Percentiles rank a stretch among this genome's conserved stretches.
Evolutionary conservation across 768 basidiomycete species (phyloP).

Genomic region (Strobilomyces confusus): DNA sequence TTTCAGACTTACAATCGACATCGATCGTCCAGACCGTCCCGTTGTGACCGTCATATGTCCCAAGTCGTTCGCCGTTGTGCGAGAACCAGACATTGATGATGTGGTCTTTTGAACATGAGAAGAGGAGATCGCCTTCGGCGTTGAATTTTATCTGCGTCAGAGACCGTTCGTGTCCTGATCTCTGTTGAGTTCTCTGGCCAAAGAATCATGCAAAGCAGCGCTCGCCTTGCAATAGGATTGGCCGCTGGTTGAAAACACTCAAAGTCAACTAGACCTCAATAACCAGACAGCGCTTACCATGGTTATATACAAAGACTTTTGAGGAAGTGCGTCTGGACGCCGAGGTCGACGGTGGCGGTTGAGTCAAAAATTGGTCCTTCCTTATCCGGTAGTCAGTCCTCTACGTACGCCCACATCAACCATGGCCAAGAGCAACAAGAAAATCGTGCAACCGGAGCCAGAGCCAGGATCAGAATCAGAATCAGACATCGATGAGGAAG

Average conservation of each 20-base stretch:
- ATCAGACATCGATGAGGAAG: constrained; percentile 21
- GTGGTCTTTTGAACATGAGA: constrained; percentile 94
- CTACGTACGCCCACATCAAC: background rate
- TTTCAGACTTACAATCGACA: constrained; percentile 73
- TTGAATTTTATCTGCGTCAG: constrained; percentile 98
- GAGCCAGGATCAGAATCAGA: constrained; percentile 6
- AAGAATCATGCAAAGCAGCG: background rate
- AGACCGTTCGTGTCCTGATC: constrained; percentile 90
- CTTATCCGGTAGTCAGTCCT: constrained; percentile 16
- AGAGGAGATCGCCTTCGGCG: constrained; percentile 90
- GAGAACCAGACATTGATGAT: constrained; percentile 96
- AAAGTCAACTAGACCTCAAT: background rate
- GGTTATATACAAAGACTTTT: background rate
- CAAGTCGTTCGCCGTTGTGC: constrained; percentile 94
- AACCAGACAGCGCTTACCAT: constrained; percentile 13
- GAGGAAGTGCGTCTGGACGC: background rate
- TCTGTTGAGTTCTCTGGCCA: constrained; percentile 12
- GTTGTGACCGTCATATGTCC: constrained; percentile 95
- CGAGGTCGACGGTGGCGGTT: background rate
- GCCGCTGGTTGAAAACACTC: constrained; percentile 43
- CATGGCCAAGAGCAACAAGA: constrained; percentile 15
- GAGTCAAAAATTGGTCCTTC: constrained; percentile 20
- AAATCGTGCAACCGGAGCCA: constrained; percentile 4
- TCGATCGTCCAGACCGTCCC: constrained; percentile 97
- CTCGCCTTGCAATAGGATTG: constrained; percentile 67